Evolutionary conservation across 192 early-diverging fungal species (phyloP).

Genomic region (Coemansia guatemalensis): DNA sequence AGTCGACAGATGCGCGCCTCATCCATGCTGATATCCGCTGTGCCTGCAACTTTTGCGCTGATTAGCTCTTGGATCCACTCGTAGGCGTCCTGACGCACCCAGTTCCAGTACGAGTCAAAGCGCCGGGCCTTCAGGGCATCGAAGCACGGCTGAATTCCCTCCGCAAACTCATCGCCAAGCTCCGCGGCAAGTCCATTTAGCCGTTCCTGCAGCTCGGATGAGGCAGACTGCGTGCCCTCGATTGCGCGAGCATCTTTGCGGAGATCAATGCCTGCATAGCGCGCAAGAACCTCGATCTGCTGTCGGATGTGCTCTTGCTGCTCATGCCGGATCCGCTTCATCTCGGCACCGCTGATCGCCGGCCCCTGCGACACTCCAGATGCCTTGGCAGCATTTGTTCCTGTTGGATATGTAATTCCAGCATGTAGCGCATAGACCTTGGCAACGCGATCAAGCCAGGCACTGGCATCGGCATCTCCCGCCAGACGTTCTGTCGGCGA

Average conservation of each 20-base stretch:
- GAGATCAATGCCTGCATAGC: conserved; percentile 75
- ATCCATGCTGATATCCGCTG: too few species aligned
- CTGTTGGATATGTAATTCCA: conserved; percentile 70
- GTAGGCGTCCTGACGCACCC: conserved; percentile 59
- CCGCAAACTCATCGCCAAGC: conserved; percentile 73
- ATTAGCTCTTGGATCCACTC: conserved; percentile 73
- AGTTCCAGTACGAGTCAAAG: conserved; percentile 97
- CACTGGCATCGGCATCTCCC: conserved; percentile 75
- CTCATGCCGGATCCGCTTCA: conserved; percentile 73
- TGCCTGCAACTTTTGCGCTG: too few species aligned
- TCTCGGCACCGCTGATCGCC: conserved; percentile 84
- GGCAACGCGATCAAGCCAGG: conserved; percentile 73
- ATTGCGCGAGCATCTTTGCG: conserved; percentile 66
- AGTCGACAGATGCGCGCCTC: too few species aligned
- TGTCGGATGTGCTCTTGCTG: conserved; percentile 68
- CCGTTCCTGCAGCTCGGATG: conserved; percentile 64
- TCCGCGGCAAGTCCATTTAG: conserved; percentile 77
- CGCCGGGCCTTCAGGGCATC: conserved; percentile 77
- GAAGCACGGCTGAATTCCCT: conserved; percentile 81
- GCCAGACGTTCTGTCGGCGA: conserved; percentile 82
- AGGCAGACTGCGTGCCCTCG: conserved; percentile 59
- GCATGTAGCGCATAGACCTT: conserved; percentile 72
- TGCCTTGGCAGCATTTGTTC: conserved; percentile 56
- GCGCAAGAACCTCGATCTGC: conserved; percentile 81
- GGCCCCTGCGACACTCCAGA: conserved; percentile 34